phyloP scores from a whole-genome alignment of 208 protist genomes.

The Leishmania mexicana region DNA sequence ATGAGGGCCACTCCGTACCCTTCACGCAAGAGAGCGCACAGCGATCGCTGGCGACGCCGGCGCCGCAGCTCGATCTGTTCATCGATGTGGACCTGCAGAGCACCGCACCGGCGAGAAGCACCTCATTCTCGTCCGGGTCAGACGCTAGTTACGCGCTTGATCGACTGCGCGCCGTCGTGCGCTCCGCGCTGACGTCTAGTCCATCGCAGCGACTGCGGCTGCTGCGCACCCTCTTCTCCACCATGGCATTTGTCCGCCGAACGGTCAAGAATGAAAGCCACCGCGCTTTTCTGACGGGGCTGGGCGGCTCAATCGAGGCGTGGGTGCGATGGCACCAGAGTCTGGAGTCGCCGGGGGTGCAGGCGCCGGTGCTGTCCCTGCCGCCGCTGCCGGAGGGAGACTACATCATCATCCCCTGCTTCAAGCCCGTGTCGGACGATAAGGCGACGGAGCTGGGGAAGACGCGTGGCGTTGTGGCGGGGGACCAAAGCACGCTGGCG shows the following conservation, averaged over 20 bases:
- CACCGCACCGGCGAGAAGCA: conserved; percentile 3
- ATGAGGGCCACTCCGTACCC: conserved; percentile 57
- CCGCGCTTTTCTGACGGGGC: conserved; percentile 15
- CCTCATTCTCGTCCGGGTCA: conserved; percentile 11
- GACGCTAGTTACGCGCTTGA: not conserved
- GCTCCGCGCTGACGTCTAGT: not conserved
- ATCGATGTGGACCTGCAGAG: conserved; percentile 20
- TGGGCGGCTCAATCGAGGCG: conserved; percentile 10
- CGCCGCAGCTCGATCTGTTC: conserved; percentile 63
- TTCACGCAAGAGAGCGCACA: conserved; percentile 40
- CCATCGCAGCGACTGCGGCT: conserved; percentile 7
- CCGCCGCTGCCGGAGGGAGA: conserved; percentile 65
- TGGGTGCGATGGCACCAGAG: conserved; percentile 18
- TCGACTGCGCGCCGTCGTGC: conserved; percentile 22
- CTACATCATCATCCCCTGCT: conserved; percentile 66
- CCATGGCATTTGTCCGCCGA: conserved; percentile 5
- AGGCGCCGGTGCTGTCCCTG: conserved; percentile 19
- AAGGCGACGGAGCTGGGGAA: conserved; percentile 40
- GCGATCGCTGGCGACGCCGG: conserved; percentile 35
- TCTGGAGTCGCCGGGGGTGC: not conserved
- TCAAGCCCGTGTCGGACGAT: conserved; percentile 25
- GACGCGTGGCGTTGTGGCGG: conserved; percentile 33
- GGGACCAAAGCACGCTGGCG: not conserved
- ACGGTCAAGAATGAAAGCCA: conserved; percentile 3
- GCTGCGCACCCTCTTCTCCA: conserved; percentile 10